Evolutionary conservation across 192 early-diverging fungal species (phyloP).

Genomic region (Coemansia sp.): DNA sequence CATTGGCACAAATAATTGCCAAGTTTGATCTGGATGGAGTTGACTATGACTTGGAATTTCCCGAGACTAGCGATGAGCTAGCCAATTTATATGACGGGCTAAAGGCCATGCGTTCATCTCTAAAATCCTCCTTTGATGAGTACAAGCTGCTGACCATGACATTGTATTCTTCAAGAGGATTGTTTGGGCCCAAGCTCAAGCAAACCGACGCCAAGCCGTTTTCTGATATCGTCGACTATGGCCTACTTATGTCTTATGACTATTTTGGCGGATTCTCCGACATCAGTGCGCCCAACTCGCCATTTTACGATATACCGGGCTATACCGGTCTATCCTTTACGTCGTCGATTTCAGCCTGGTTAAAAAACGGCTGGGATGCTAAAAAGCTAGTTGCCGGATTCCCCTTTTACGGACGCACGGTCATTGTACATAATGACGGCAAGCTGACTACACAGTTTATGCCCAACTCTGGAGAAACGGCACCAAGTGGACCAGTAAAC

Average conservation of each 20-base stretch:
- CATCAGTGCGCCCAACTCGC: constrained; percentile 55
- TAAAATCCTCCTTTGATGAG: constrained; percentile 51
- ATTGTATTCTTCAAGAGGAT: constrained; percentile 58
- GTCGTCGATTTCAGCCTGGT: constrained; percentile 55
- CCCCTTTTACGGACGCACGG: constrained; percentile 61
- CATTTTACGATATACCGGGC: constrained; percentile 42
- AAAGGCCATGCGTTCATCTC: constrained; percentile 51
- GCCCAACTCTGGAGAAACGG: constrained; percentile 25
- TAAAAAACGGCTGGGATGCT: constrained; percentile 55
- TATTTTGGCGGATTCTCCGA: constrained; percentile 56
- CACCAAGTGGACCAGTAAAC: constrained; percentile 35
- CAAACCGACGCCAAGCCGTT: constrained; percentile 58
- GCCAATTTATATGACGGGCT: constrained; percentile 59
- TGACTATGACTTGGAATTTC: constrained; percentile 64
- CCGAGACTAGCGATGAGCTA: constrained; percentile 58
- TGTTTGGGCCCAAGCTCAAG: constrained; percentile 48
- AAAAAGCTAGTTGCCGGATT: constrained; percentile 64
- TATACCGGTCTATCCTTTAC: constrained; percentile 47
- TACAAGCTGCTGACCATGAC: constrained; percentile 61
- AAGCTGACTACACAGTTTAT: constrained; percentile 31
- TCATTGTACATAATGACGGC: constrained; percentile 10
- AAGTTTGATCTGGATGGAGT: constrained; percentile 59
- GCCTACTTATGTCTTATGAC: constrained; percentile 74
- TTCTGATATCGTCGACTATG: constrained; percentile 63
- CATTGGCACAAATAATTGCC: constrained; percentile 39